Conservation (phyloP, 805 yeast species). For the Saturnispora quitensis region DNA sequence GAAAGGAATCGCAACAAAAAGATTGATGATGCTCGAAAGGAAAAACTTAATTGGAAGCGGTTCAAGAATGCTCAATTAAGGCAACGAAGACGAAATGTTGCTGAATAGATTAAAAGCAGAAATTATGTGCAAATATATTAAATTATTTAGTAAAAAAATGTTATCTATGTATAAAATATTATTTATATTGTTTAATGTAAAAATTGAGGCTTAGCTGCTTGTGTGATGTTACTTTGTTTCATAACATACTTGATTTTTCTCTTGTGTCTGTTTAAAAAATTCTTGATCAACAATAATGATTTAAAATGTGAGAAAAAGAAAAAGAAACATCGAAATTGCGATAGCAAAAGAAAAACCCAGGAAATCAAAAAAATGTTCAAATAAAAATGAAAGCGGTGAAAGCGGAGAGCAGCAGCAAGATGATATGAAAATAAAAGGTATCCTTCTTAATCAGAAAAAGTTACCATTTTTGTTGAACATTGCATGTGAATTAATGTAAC, state of each 20-base stretch:
- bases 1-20: not conserved
- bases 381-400: not conserved
- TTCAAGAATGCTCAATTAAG: not conserved
- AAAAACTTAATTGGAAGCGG: not conserved
- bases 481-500: not conserved
- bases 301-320: not conserved
- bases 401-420: not conserved
- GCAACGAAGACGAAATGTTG: not conserved
- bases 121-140: not conserved
- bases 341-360: not conserved
- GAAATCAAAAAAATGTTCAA: not conserved
- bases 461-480: not conserved
- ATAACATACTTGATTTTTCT: not conserved
- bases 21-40: not conserved
- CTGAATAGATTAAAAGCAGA: not conserved
- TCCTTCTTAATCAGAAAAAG: not conserved
- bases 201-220: not conserved
- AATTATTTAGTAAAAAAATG: conserved; percentile 1
- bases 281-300: not conserved
- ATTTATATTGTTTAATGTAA: not conserved
- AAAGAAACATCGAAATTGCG: not conserved
- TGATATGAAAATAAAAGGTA: not conserved
- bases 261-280: not conserved
- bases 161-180: not conserved
- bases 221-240: not conserved